A percentile compares a stretch with the other conserved stretches of the same genome.
Conservation (phyloP, 2,329 filamentous ascomycete species). For the Pestalotiopsis sp. region DNA sequence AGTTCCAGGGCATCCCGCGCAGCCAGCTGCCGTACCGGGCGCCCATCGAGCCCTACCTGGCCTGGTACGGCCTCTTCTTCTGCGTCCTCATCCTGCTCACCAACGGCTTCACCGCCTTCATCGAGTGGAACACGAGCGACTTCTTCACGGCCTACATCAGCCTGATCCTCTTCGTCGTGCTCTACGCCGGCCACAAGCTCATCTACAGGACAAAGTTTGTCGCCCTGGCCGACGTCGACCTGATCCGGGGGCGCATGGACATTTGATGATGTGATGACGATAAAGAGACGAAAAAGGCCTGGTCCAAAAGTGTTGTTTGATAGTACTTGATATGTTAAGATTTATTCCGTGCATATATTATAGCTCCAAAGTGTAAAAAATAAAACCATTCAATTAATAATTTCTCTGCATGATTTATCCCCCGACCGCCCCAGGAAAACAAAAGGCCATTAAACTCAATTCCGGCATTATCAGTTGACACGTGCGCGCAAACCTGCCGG, state of each 20-base stretch:
- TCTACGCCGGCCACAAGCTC: constrained; percentile 63
- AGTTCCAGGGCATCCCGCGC: constrained; percentile 56
- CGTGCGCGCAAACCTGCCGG: background rate
- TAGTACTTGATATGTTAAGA: background rate
- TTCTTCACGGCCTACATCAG: constrained; percentile 69
- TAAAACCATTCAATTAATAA: background rate
- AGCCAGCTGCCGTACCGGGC: constrained; percentile 60
- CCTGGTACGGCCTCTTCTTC: constrained; percentile 67
- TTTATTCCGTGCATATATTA: background rate
- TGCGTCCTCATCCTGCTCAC: constrained; percentile 65
- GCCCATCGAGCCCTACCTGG: constrained; percentile 62
- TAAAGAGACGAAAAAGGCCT: background rate
- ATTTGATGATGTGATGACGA: background rate
- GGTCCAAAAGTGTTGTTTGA: background rate
- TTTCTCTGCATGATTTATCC: background rate
- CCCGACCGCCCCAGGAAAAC: background rate
- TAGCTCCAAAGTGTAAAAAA: background rate
- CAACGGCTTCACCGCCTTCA: constrained; percentile 69
- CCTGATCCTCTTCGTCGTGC: constrained; percentile 60
- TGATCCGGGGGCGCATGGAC: constrained; percentile 24
- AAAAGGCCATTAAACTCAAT: background rate
- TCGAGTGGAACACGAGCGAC: constrained; percentile 57
- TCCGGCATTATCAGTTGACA: background rate
- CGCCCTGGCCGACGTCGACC: constrained; percentile 25
- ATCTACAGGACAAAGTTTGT: constrained; percentile 27